These are phyloP conservation scores for Garcia nutans DNA, from an alignment of 345 rosid genomes.

Conservation along the genomic window DNA sequence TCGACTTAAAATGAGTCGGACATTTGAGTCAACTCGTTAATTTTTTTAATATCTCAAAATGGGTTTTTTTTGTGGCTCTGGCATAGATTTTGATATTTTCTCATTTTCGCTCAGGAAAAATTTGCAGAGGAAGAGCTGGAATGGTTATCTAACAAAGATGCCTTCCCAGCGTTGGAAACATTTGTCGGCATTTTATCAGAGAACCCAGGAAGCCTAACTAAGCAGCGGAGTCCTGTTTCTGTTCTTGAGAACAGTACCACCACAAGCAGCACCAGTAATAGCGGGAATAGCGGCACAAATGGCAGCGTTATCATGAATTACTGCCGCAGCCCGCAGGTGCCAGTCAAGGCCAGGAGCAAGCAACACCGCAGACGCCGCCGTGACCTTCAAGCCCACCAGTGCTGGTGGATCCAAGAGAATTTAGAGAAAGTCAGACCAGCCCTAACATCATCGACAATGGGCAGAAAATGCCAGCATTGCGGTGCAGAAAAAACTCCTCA, in stretches of 20 bases:
- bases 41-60: neutral
- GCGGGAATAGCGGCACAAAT: slow-evolving; percentile 12
- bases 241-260: slow-evolving; percentile 58
- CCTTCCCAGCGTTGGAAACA: slow-evolving; percentile 69
- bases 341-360: slow-evolving; percentile 67
- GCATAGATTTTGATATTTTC: neutral
- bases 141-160: slow-evolving; percentile 74
- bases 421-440: slow-evolving; percentile 16
- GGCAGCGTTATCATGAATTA: slow-evolving; percentile 36
- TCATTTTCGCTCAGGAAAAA: slow-evolving; percentile 42
- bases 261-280: slow-evolving; percentile 36
- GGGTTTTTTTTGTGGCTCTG: neutral
- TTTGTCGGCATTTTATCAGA: slow-evolving; percentile 39
- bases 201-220: slow-evolving; percentile 29
- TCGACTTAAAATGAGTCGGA: slow-evolving; percentile 12
- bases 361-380: slow-evolving; percentile 41
- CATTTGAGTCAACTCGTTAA: slow-evolving; percentile 18
- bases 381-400: slow-evolving; percentile 24
- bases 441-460: slow-evolving; percentile 28
- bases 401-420: slow-evolving; percentile 35
- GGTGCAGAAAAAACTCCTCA: slow-evolving; percentile 86
- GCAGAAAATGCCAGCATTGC: slow-evolving; percentile 83
- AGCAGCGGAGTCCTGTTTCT: slow-evolving; percentile 62
- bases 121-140: slow-evolving; percentile 73
- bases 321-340: slow-evolving; percentile 41